Conservation (phyloP, 305 asterid species). For the Fraxinus paxiana region DNA sequence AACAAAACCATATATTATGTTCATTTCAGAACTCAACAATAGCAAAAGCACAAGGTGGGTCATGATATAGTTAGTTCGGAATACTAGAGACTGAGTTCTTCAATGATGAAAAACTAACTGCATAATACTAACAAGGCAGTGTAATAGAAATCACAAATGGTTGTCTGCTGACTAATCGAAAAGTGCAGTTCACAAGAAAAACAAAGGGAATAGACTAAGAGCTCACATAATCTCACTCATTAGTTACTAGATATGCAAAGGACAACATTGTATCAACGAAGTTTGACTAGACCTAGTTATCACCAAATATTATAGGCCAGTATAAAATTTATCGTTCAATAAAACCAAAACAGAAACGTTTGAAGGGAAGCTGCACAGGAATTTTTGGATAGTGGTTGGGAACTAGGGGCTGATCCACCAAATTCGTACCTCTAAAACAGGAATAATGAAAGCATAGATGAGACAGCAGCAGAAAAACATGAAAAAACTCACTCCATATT, state of each 20-base stretch:
- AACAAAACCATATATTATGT: background rate
- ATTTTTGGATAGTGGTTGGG: conserved; percentile 27
- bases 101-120: background rate
- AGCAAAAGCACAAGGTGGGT: background rate
- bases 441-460: conserved; percentile 29
- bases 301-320: background rate
- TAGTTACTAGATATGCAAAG: background rate
- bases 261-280: background rate
- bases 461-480: conserved; percentile 32
- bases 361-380: conserved; percentile 2
- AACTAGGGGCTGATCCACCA: conserved; percentile 27
- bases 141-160: background rate
- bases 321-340: background rate
- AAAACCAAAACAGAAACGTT: background rate
- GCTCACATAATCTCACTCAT: background rate
- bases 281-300: background rate
- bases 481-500: conserved; percentile 37
- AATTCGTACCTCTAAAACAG: conserved; percentile 44
- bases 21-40: background rate
- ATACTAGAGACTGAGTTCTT: background rate
- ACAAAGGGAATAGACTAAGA: background rate
- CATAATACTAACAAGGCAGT: background rate
- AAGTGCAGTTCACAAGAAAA: background rate
- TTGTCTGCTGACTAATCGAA: background rate
- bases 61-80: background rate